These are phyloP conservation scores for Drechslerella stenobrocha DNA, from an alignment of 2,329 filamentous ascomycete genomes.

Conservation along the genomic window DNA sequence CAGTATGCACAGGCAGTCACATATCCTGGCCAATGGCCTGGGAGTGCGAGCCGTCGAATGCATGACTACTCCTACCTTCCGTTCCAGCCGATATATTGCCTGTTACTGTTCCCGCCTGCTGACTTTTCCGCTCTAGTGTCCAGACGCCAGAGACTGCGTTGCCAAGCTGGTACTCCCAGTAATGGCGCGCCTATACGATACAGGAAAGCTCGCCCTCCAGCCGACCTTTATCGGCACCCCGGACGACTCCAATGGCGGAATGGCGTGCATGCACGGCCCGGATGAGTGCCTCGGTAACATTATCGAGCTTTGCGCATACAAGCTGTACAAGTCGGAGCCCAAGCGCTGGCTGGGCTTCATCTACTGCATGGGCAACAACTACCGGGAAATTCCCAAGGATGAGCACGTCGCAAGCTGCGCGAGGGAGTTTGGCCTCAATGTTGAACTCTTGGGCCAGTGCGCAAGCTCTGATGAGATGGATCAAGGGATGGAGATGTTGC, in stretches of 20 bases:
- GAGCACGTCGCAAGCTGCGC: conserved; percentile 84
- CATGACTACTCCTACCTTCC: no score
- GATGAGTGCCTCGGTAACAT: conserved; percentile 92
- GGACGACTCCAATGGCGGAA: conserved; percentile 72
- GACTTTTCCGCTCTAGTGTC: conserved; percentile 65
- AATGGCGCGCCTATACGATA: conserved; percentile 72
- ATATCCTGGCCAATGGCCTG: no score
- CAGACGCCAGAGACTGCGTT: conserved; percentile 83
- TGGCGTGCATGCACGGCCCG: conserved; percentile 86
- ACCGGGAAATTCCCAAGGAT: conserved; percentile 73
- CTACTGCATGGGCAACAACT: conserved; percentile 81
- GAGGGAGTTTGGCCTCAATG: conserved; percentile 84
- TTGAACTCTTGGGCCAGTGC: conserved; percentile 78
- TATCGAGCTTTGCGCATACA: conserved; percentile 84
- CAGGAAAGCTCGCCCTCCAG: conserved; percentile 82
- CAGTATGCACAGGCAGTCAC: conserved; percentile 21
- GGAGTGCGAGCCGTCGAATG: no score
- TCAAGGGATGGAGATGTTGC: conserved; percentile 68
- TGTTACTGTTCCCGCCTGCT: conserved; percentile 8
- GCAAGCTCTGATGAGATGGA: conserved; percentile 75
- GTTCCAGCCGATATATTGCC: neutral
- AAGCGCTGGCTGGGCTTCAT: conserved; percentile 90
- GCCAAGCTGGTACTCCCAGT: conserved; percentile 77
- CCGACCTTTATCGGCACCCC: conserved; percentile 82
- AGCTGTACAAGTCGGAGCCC: conserved; percentile 71